Evolutionary conservation across 2,329 filamentous ascomycete species (phyloP).

Genomic region (Aspergillus novoparasiticus): DNA sequence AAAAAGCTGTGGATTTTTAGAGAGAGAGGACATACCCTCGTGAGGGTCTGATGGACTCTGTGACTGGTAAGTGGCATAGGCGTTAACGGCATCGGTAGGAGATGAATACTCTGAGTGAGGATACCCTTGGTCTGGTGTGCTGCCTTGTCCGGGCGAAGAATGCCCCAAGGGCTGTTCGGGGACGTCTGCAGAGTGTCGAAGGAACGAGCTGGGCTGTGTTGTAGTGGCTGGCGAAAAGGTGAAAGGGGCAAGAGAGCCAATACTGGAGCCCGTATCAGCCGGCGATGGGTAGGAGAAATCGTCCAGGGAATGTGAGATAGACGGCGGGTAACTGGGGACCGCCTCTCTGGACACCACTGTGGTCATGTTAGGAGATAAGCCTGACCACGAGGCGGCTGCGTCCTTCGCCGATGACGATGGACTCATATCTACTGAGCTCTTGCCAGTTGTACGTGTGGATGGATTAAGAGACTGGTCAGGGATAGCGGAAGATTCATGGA

Average conservation of each 20-base stretch:
- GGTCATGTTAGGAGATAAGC: constrained; percentile 18
- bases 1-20: constrained; percentile 12
- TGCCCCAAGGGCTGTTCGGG: constrained; percentile 39
- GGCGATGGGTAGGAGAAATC: constrained; percentile 23
- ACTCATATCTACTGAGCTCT: constrained; percentile 25
- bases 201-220: constrained; percentile 39
- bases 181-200: constrained; percentile 34
- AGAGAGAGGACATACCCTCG: constrained; percentile 13
- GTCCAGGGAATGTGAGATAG: constrained; percentile 20
- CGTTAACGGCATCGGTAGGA: neutral
- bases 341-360: constrained; percentile 18
- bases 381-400: constrained; percentile 25
- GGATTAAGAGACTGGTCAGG: constrained; percentile 20
- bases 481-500: constrained; percentile 23
- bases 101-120: constrained; percentile 3
- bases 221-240: constrained; percentile 34
- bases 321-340: constrained; percentile 23
- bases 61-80: constrained; percentile 7
- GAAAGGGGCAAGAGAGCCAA: constrained; percentile 31
- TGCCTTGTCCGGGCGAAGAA: constrained; percentile 8
- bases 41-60: constrained; percentile 11
- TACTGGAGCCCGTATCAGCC: constrained; percentile 27
- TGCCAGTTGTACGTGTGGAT: constrained; percentile 20
- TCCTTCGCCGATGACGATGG: constrained; percentile 18
- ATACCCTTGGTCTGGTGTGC: neutral